These are phyloP conservation scores for Phyllosticta capitalensis DNA, from an alignment of 2,329 filamentous ascomycete species.

Conservation along the genomic window DNA sequence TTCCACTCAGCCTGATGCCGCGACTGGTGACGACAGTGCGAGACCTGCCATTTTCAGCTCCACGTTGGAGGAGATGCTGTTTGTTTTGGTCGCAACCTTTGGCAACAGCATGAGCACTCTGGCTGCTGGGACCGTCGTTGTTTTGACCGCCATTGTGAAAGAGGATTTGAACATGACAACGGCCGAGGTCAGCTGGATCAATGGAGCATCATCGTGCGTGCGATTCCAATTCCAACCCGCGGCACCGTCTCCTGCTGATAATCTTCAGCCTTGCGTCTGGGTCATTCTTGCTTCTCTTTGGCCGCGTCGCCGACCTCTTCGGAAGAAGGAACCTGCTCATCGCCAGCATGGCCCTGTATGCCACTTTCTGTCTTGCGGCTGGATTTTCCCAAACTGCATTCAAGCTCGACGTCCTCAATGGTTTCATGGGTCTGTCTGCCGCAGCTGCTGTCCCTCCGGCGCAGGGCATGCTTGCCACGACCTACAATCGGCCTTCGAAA, in stretches of 20 bases:
- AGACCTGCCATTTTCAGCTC: conserved; percentile 52
- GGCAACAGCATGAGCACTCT: conserved; percentile 56
- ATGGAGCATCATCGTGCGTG: conserved; percentile 48
- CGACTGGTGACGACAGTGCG: neutral
- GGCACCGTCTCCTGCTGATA: neutral
- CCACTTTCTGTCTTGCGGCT: conserved; percentile 46
- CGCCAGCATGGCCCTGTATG: conserved; percentile 49
- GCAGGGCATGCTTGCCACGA: conserved; percentile 53
- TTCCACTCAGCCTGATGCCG: neutral
- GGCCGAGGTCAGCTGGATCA: conserved; percentile 59
- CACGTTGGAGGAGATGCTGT: conserved; percentile 53
- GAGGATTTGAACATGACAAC: conserved; percentile 52
- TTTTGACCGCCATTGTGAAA: conserved; percentile 54
- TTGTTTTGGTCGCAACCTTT: conserved; percentile 57
- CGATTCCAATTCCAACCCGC: neutral
- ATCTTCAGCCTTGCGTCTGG: conserved; percentile 47
- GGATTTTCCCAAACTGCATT: conserved; percentile 52
- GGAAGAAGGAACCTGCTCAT: conserved; percentile 55
- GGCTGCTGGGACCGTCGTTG: conserved; percentile 48
- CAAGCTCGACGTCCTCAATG: conserved; percentile 53
- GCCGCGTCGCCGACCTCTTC: conserved; percentile 55
- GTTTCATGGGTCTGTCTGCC: conserved; percentile 54
- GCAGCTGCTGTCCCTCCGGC: conserved; percentile 56
- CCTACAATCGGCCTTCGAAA: conserved; percentile 51
- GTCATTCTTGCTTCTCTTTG: conserved; percentile 57